Conservation (phyloP, 169 alveolate genomes). For the Plasmodium coatneyi region DNA sequence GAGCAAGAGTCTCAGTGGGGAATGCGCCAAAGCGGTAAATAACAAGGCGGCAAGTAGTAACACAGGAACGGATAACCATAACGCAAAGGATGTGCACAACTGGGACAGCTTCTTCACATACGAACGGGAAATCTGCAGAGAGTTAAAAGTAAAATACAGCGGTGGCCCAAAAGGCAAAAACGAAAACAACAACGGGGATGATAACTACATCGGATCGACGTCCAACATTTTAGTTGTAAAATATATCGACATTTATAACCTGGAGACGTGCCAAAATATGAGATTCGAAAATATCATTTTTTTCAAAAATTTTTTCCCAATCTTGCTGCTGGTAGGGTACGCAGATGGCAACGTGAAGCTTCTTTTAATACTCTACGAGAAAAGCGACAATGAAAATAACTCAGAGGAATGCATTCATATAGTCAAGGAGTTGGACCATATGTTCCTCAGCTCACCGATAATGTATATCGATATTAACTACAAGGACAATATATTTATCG, state of each 20-base stretch:
- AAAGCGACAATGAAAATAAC: slow-evolving; percentile 12
- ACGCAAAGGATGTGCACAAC: not conserved
- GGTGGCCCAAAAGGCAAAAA: not conserved
- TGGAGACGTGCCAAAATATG: slow-evolving; percentile 4
- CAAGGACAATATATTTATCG: slow-evolving; percentile 44
- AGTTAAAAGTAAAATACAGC: slow-evolving; percentile 38
- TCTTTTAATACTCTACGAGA: slow-evolving; percentile 43
- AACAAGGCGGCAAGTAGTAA: not conserved
- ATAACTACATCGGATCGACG: not conserved
- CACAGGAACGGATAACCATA: not conserved
- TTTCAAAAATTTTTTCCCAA: slow-evolving; percentile 53
- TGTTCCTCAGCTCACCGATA: slow-evolving; percentile 47
- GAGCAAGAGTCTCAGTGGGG: not conserved
- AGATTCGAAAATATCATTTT: slow-evolving; percentile 40
- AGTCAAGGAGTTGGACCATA: slow-evolving; percentile 26
- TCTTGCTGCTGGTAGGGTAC: slow-evolving; percentile 57
- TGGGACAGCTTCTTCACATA: slow-evolving; percentile 65
- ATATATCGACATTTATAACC: slow-evolving; percentile 42
- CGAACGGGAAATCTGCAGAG: slow-evolving; percentile 37
- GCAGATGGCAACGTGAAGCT: slow-evolving; percentile 56
- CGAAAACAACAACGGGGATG: not conserved
- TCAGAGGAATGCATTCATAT: slow-evolving; percentile 28
- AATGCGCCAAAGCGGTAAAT: not conserved
- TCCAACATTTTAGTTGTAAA: slow-evolving; percentile 50
- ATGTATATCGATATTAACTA: slow-evolving; percentile 70